Percentiles rank a stretch among this genome's conserved stretches.
Evolutionary conservation across 1,284 basidiomycete genomes (phyloP).

Genomic region (Puccinia novopanici): DNA sequence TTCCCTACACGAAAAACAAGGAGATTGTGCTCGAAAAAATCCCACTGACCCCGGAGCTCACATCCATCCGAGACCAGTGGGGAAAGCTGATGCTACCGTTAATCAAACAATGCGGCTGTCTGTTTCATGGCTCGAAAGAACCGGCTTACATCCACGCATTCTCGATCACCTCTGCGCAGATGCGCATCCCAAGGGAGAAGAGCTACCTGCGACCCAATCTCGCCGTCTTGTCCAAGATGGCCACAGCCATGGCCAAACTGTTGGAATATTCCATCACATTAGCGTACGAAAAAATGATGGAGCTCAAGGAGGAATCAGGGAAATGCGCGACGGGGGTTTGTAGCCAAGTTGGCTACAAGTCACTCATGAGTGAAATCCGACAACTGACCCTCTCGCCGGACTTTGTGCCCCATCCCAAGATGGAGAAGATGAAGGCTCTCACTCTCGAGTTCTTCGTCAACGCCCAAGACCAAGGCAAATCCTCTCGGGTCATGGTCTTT

Average conservation of each 20-base stretch:
- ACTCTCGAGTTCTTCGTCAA: slow-evolving; percentile 77
- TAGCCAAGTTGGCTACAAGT: slow-evolving; percentile 67
- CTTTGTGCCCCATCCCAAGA: slow-evolving; percentile 82
- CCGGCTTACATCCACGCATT: slow-evolving; percentile 44
- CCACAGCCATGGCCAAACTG: slow-evolving; percentile 52
- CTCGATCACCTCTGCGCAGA: slow-evolving; percentile 21
- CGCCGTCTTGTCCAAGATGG: slow-evolving; percentile 47
- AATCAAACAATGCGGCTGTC: slow-evolving; percentile 51
- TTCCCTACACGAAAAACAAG: slow-evolving; percentile 85
- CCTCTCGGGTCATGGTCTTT: slow-evolving; percentile 92
- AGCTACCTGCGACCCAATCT: slow-evolving; percentile 37
- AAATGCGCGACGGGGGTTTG: slow-evolving; percentile 59
- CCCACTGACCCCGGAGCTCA: slow-evolving; percentile 54
- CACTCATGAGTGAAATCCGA: slow-evolving; percentile 69
- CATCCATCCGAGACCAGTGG: slow-evolving; percentile 58
- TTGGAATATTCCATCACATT: slow-evolving; percentile 54
- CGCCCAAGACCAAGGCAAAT: slow-evolving; percentile 64
- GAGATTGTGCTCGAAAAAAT: slow-evolving; percentile 55
- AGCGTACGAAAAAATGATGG: slow-evolving; percentile 60
- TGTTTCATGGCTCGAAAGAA: slow-evolving; percentile 47
- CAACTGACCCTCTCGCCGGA: slow-evolving; percentile 60
- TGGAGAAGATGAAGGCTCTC: slow-evolving; percentile 76
- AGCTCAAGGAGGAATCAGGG: slow-evolving; percentile 60
- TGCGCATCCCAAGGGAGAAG: slow-evolving; percentile 17
- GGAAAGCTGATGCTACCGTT: slow-evolving; percentile 57